Conservation (phyloP, 495 filamentous ascomycete species). For the Daldinia bambusicola region DNA sequence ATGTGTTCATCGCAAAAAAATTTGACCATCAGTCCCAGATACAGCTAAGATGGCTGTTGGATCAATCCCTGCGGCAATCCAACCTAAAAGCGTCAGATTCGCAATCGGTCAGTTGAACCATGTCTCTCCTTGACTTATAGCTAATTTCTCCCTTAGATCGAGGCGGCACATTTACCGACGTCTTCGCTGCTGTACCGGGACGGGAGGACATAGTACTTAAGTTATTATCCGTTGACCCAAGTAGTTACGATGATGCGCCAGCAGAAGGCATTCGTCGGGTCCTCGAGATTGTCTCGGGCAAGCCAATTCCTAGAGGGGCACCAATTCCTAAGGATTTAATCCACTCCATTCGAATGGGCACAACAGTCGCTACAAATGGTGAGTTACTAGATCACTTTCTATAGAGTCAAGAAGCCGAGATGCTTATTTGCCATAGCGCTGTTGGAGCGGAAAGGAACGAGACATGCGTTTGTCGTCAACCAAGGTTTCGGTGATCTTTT, state of each 20-base stretch:
- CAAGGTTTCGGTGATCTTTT: constrained; percentile 94
- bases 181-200: constrained; percentile 68
- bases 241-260: constrained; percentile 88
- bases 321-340: constrained; percentile 64
- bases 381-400: background rate
- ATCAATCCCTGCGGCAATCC: constrained; percentile 15
- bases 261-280: constrained; percentile 92
- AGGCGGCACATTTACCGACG: constrained; percentile 78
- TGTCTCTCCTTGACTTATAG: constrained; percentile 1
- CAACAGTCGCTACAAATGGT: constrained; percentile 85
- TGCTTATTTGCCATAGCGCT: constrained; percentile 56
- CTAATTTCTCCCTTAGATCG: constrained; percentile 54
- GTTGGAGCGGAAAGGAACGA: constrained; percentile 92
- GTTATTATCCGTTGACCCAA: constrained; percentile 85
- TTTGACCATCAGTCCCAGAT: constrained; percentile 4
- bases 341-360: constrained; percentile 87
- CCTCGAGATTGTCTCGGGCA: constrained; percentile 53
- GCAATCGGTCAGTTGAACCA: constrained; percentile 35
- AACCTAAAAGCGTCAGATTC: constrained; percentile 38
- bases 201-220: constrained; percentile 82
- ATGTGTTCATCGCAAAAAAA: constrained; percentile 18
- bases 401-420: background rate
- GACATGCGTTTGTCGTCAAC: constrained; percentile 89
- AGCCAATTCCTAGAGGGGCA: constrained; percentile 81
- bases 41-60: constrained; percentile 36